These are phyloP conservation scores for Flaveria bidentis DNA, from an alignment of 129 eudicot genomes.

Conservation along the genomic window DNA sequence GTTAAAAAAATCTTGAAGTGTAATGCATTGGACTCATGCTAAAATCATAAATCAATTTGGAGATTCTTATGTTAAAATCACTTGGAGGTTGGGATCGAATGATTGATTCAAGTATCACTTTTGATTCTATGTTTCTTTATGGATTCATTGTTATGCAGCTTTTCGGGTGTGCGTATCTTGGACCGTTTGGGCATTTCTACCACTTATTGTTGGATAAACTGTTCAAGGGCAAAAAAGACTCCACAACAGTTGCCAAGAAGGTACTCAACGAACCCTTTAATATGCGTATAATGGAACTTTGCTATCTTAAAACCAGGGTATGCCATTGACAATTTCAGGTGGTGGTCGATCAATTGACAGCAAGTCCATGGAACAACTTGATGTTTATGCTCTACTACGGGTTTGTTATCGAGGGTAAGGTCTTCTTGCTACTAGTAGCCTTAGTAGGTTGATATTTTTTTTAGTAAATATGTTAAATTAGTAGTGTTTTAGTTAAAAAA, in stretches of 20 bases:
- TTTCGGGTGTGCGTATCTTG: slow-evolving; percentile 87
- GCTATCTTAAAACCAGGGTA: not conserved
- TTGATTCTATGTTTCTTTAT: not conserved
- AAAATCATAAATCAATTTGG: not conserved
- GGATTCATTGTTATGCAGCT: slow-evolving; percentile 53
- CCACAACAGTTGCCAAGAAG: slow-evolving; percentile 81
- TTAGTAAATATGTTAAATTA: not conserved
- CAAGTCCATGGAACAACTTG: slow-evolving; percentile 87
- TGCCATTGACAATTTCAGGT: slow-evolving; percentile 55
- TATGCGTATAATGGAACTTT: not conserved
- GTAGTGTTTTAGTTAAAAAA: not conserved
- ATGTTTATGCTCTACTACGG: slow-evolving; percentile 93
- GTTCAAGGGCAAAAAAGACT: slow-evolving; percentile 91
- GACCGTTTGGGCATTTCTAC: slow-evolving; percentile 88
- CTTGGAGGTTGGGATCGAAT: not conserved
- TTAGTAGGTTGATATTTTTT: not conserved
- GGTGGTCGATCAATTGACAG: slow-evolving; percentile 79
- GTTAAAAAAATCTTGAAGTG: not conserved
- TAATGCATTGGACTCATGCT: too few relatives aligned
- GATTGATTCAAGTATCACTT: not conserved
- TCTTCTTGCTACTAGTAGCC: not conserved
- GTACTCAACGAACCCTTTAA: slow-evolving; percentile 35
- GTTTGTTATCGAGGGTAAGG: slow-evolving; percentile 79
- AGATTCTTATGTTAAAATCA: not conserved
- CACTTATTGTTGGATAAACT: slow-evolving; percentile 76